Percentiles rank a stretch among this genome's conserved stretches.
phyloP scores from a whole-genome alignment of 2,329 filamentous ascomycete species.

The Ceratocystis papillata region DNA sequence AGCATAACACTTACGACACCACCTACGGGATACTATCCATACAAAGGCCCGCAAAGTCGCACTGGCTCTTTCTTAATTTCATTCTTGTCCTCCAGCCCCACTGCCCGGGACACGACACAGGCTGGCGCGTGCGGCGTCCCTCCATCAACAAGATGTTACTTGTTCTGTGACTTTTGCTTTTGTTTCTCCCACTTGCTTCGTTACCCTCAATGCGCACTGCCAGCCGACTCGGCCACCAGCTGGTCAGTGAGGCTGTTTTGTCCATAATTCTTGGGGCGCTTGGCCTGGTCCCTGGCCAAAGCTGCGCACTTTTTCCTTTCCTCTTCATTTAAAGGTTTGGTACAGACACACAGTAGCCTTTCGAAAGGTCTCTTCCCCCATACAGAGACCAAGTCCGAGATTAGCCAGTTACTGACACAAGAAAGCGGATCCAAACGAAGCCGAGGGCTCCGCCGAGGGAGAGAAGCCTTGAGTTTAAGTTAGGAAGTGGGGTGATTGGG shows the following conservation, averaged over 20 bases:
- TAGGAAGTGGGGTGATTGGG: not conserved
- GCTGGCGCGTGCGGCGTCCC: not conserved
- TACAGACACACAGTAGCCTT: not conserved
- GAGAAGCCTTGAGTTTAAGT: constrained; percentile 4
- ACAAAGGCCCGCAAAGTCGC: not conserved
- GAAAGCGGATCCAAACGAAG: constrained; percentile 2
- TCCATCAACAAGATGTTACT: not conserved
- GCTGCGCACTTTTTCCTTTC: constrained; percentile 12
- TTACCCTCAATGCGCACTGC: constrained; percentile 9
- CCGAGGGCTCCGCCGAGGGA: constrained; percentile 2
- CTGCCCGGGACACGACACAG: not conserved
- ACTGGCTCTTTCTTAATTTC: constrained; percentile 12
- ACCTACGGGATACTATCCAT: not conserved
- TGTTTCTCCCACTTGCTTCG: not conserved
- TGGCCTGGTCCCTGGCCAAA: not conserved
- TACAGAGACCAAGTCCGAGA: not conserved
- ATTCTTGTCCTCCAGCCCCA: not conserved
- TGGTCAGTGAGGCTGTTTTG: constrained; percentile 5
- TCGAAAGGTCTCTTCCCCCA: not conserved
- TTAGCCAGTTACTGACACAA: not conserved
- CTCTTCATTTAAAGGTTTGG: constrained; percentile 15
- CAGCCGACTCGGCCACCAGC: constrained; percentile 1
- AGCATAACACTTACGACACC: not conserved
- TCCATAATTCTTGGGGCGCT: constrained; percentile 3
- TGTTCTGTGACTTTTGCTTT: not conserved